Percentiles rank a stretch among this genome's conserved stretches.
Conservation (phyloP, 257 asterid species). For the Jaltomata sinuosa region DNA sequence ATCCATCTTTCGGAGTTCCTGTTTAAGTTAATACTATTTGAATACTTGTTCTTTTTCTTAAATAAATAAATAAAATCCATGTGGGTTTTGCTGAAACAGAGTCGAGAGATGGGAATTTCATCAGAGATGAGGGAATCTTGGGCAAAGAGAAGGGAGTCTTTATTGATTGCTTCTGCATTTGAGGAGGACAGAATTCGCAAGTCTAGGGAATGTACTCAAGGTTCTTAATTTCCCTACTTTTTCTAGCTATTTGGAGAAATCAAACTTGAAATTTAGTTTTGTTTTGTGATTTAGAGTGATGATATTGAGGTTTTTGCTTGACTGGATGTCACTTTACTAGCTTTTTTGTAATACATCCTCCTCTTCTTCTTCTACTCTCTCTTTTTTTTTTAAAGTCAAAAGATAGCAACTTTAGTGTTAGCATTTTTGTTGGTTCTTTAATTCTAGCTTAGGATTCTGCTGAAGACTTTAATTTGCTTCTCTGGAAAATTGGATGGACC, state of each 20-base stretch:
- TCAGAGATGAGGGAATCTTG: slow-evolving; percentile 1
- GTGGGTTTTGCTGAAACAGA: background rate
- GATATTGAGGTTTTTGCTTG: background rate
- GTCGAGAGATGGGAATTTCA: slow-evolving; percentile 11
- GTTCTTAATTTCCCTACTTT: background rate
- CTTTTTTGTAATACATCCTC: background rate
- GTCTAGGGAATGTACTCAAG: slow-evolving; percentile 30
- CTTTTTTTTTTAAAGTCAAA: background rate
- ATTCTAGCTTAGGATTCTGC: background rate
- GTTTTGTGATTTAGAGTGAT: background rate
- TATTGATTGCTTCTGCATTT: slow-evolving; percentile 25
- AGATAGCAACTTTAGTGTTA: background rate
- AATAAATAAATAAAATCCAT: background rate
- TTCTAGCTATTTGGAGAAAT: background rate
- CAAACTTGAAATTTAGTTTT: background rate
- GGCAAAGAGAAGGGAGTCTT: slow-evolving; percentile 6
- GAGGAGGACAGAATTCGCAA: slow-evolving; percentile 30
- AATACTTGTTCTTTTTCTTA: background rate
- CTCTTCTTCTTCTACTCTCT: background rate
- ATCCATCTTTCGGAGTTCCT: background rate
- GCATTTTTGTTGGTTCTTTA: background rate
- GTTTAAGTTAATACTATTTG: background rate
- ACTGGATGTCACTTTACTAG: background rate
- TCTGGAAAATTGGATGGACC: background rate
- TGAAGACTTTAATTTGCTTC: background rate